Base-by-base conservation (phyloP, 1,139 yeast species). In the Eremothecium cymbalariae region DNA sequence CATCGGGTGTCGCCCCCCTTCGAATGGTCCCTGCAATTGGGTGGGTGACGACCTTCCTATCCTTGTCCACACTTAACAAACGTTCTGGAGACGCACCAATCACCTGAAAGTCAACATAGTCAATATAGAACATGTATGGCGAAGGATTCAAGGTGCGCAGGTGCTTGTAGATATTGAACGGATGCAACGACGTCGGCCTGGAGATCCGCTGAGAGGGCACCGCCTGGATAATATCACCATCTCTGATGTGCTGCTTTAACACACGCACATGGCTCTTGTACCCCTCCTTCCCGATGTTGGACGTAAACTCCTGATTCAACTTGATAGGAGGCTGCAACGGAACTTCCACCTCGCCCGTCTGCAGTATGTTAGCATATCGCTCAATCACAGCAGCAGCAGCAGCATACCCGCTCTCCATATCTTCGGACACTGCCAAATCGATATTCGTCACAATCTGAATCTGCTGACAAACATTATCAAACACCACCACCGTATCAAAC, bases 81-180 rank as follows among this genome's bases (percentile, higher is more conserved):
- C 88, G 65, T 58, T 90, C 98, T 1, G 98, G 98, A 13, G 96
- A 85, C 0, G 98, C 98, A 28, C 98, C 98, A 38, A 90, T 90
- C 36, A 90, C 74, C 59, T 88, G 95, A 65, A 90, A 90, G 47
- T 85, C 96, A 39, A 83, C 57, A 53, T 83, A 80, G 59, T 90
- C 97, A 46, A 90, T 78, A 62, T 86, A 90, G 58, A 90, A 90
- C 67, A 90, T 70, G 60, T 90, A 90, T 22, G 98, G 98, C 1
- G 96, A 85, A 4, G 98, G 98, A 61, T 93, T 90, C 34, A 93
- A 96, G 0, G 95, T 81, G 56, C 98, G 74, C 50, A 90, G 68
- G 53, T 90, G 96, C 47, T 94, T 79, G 62, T 88, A 93, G 33
- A 93, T 82, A 63, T 90, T 90, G 72, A 90, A 90, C 2, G 98